Evolutionary conservation across 177 flowering plant genomes (phyloP), one percentile per base, ranked within the genome.

Genomic region (Vitis hybrid): DNA sequence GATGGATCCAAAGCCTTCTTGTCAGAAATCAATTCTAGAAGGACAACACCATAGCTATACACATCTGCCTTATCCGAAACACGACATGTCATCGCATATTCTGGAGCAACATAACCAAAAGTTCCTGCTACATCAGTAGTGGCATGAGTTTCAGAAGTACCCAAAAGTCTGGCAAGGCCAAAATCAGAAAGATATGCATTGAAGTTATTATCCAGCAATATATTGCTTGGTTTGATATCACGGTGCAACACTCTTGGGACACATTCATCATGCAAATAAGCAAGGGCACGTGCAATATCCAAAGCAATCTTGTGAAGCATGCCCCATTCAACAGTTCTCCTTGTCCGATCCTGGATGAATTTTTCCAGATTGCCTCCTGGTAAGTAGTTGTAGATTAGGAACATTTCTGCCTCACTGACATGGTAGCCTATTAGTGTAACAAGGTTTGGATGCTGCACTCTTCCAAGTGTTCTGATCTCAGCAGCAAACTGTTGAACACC

Each of bases 181-280:
- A 73, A 75, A 59, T 75, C 73, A 47, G 69, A 75, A 1, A 75
- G 47, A 22, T 63, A 66, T 3, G 77, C 66, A 51, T 58, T 69
- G 24, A 31, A 64, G 60, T 57, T 51, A 19, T 67, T 65, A 59
- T 75, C 77, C 60, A 75, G 47, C 4, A 75, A 49, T 3, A 75
- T 75, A 52, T 75, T 75, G 54, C 77, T 75, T 18, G 77, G 76
- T 15, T 73, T 73, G n/a, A 73, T 50, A 57, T 73, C 76, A 18
- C 76, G 67, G 51, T 73, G 76, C 24, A 73, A 7, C 0, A 73
- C 68, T 11, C 72, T 54, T 0, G 76, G 76, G 14, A 68, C 72
- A 64, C 71, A 73, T 33, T 67, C 56, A 31, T 73, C 62, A 50
- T 67, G 71, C 24, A 73, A 19, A 53, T 73, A 73, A 33, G 72